Base-by-base conservation (phyloP, 2,329 filamentous ascomycete species). In the Tolypocladium ovalisporum region DNA sequence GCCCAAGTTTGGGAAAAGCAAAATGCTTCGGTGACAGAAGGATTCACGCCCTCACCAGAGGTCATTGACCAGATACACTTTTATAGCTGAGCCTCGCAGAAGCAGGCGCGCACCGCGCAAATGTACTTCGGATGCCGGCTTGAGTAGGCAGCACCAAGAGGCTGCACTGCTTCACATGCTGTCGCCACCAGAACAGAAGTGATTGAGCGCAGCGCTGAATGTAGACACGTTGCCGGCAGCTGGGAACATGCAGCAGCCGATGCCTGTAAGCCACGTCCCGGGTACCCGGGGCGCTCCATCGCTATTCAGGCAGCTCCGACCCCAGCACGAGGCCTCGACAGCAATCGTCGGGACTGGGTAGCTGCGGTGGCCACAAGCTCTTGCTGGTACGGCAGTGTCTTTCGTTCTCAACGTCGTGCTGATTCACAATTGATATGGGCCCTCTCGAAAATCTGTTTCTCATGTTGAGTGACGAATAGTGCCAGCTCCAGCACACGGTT, bases 181-280 rank as follows among this genome's bases (percentile, higher is more conserved):
- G 47, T 52, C 29, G 22, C 47, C 47, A 19, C 47, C 47, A 52
- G 29, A 34, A 35, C 22, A 13, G 47, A 34, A 9, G 47, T 19
- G 47, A 52, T 29, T 15, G 47, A n/a, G 29, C 19, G 47, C 19
- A 12, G 29, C 22, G 29, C 47, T 22, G 29, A 12, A 22, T 10
- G 47, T 22, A 15, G 29, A 29, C 10, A n/a, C 47, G 32, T 35
- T 52, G 29, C 22, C 47, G 29, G 29, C 29, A 35, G 47, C 47
- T 22, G 29, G 47, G 47, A 32, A 35, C 53, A 42, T 54, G 35
- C 24, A 15, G 32, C 32, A 39, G 22, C 34, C 32, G 35, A 35
- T 34, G 40, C 55, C 47, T 34, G 32, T 53, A 51, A 55, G 52
- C 57, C 57, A 55, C 52, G 54, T 55, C 49, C 57, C 54, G 49